Evolutionary conservation across 441 rosid genomes (phyloP).

Genomic region (Populus hybrid): DNA sequence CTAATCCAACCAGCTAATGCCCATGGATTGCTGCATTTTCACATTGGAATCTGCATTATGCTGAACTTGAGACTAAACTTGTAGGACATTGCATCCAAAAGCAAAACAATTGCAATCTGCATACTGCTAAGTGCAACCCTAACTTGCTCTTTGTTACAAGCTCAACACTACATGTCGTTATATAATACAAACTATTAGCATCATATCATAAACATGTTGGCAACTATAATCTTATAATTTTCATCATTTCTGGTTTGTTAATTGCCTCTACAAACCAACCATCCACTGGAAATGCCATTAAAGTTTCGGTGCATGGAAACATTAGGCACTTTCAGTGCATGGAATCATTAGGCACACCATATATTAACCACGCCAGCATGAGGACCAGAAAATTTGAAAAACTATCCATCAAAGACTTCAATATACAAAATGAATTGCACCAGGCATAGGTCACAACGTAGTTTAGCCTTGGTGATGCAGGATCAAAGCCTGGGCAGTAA

Average conservation of each 20-base stretch:
- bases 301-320: background rate
- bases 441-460: background rate
- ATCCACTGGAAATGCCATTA: background rate
- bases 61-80: background rate
- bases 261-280: background rate
- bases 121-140: background rate
- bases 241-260: background rate
- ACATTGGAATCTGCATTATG: background rate
- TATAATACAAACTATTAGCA: background rate
- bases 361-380: background rate
- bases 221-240: background rate
- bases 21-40: background rate
- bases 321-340: background rate
- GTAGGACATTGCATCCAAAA: background rate
- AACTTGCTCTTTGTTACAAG: background rate
- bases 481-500: background rate
- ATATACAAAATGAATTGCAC: background rate
- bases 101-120: background rate
- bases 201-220: background rate
- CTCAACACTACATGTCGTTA: no score
- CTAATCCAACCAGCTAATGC: background rate
- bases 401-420: background rate
- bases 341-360: background rate
- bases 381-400: background rate
- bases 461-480: background rate